These are phyloP conservation scores for Drosera capensis DNA, from an alignment of 148 eudicot species.

Conservation along the genomic window DNA sequence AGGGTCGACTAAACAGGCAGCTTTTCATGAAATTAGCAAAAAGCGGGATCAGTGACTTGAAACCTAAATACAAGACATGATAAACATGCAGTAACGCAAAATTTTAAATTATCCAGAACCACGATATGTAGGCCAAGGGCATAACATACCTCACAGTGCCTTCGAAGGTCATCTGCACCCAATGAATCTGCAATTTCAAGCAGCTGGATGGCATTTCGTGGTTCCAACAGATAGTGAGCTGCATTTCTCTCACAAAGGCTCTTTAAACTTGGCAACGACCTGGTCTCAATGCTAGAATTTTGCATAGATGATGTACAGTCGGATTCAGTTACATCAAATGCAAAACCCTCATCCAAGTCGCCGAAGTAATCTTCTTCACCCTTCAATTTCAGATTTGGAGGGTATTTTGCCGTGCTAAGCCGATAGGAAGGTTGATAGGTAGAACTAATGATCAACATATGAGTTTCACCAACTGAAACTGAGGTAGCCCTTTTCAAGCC, in stretches of 20 bases:
- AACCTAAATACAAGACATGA: no score
- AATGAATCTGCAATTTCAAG: slow-evolving; percentile 89
- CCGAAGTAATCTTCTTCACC: slow-evolving; percentile 22
- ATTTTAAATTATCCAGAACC: background rate
- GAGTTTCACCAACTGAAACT: slow-evolving; percentile 91
- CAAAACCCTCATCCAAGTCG: slow-evolving; percentile 65
- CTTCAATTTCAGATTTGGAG: slow-evolving; percentile 17
- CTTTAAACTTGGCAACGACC: slow-evolving; percentile 55
- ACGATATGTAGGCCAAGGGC: background rate
- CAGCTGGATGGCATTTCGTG: slow-evolving; percentile 68
- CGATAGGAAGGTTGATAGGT: slow-evolving; percentile 72
- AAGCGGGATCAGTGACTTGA: no score
- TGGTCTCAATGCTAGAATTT: slow-evolving; percentile 16
- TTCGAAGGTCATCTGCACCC: slow-evolving; percentile 74
- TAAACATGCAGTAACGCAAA: background rate
- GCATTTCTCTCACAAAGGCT: slow-evolving; percentile 88
- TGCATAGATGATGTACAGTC: slow-evolving; percentile 9
- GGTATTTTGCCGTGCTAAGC: slow-evolving; percentile 13
- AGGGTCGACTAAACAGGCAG: no score
- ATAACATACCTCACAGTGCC: slow-evolving; percentile 65
- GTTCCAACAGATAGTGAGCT: slow-evolving; percentile 70
- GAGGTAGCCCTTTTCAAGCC: slow-evolving; percentile 78
- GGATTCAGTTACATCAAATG: slow-evolving; percentile 40
- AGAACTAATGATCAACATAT: slow-evolving; percentile 61
- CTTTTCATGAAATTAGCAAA: no score